Evolutionary conservation across 441 rosid genomes (phyloP).

Genomic region (Breynia disticha): DNA sequence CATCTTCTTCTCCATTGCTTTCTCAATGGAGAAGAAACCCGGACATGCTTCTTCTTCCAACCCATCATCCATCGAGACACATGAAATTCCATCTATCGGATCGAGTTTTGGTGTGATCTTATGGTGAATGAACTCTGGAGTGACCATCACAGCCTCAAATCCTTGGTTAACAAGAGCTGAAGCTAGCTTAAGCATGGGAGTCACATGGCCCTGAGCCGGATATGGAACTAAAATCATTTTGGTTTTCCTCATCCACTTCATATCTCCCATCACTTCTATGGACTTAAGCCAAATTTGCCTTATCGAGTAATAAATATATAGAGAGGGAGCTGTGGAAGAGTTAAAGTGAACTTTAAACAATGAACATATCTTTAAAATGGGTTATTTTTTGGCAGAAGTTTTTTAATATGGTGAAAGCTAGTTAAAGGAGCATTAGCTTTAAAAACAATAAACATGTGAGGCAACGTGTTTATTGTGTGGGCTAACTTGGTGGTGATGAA

Average conservation of each 20-base stretch:
- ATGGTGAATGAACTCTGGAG: conserved; percentile 50
- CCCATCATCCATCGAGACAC: conserved; percentile 33
- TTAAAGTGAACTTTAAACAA: too few relatives aligned
- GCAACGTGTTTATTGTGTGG: too few relatives aligned
- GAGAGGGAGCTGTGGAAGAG: too few relatives aligned
- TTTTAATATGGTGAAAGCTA: too few relatives aligned
- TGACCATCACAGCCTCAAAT: conserved; percentile 39
- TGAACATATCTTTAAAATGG: too few relatives aligned
- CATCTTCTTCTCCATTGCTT: conserved; percentile 46
- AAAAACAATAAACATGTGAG: too few relatives aligned
- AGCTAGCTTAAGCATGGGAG: conserved; percentile 65
- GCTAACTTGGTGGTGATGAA: too few relatives aligned
- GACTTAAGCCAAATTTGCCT: too few relatives aligned
- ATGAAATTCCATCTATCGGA: conserved; percentile 12
- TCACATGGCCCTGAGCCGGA: conserved; percentile 86
- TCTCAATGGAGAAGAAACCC: conserved; percentile 62
- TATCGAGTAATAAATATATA: too few relatives aligned
- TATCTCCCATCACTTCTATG: conserved; percentile 2
- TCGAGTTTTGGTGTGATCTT: conserved; percentile 20
- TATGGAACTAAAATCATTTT: conserved; percentile 61
- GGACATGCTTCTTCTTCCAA: conserved; percentile 21
- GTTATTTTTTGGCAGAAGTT: too few relatives aligned
- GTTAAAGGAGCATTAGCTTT: too few relatives aligned
- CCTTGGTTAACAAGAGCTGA: conserved; percentile 30
- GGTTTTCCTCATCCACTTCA: conserved; percentile 18